phyloP scores from a whole-genome alignment of 1,284 basidiomycete genomes.

The Melanopsichium pennsylvanicum region DNA sequence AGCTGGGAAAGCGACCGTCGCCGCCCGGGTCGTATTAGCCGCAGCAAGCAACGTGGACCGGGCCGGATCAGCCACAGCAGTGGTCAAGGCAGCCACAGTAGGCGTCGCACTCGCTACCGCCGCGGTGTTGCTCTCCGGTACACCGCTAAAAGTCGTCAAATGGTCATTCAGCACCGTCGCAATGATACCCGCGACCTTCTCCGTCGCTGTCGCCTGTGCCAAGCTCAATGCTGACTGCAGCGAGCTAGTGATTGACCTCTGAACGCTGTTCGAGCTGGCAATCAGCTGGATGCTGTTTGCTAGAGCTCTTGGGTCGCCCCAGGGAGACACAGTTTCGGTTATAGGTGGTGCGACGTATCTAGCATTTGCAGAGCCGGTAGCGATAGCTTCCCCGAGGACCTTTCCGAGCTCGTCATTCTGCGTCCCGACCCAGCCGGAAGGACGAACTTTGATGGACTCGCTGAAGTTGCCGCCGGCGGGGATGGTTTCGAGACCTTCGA shows the following conservation, averaged over 20 bases:
- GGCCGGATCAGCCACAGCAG: background rate
- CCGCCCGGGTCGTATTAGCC: background rate
- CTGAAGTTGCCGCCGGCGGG: slow-evolving; percentile 40
- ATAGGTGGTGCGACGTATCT: slow-evolving; percentile 27
- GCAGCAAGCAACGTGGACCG: slow-evolving; percentile 1
- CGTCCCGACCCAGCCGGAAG: slow-evolving; percentile 24
- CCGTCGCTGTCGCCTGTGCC: slow-evolving; percentile 24
- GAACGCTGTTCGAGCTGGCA: slow-evolving; percentile 44
- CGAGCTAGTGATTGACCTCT: slow-evolving; percentile 28
- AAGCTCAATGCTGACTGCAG: slow-evolving; percentile 21
- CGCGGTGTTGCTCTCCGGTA: slow-evolving; percentile 1
- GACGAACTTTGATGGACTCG: slow-evolving; percentile 20
- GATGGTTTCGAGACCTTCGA: slow-evolving; percentile 47
- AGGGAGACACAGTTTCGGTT: slow-evolving; percentile 31
- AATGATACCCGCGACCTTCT: slow-evolving; percentile 20
- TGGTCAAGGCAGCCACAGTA: background rate
- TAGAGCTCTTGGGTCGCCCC: slow-evolving; percentile 41
- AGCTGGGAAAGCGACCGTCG: background rate
- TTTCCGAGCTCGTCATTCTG: slow-evolving; percentile 32
- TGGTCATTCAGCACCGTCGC: slow-evolving; percentile 23
- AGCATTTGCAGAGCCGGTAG: slow-evolving; percentile 11
- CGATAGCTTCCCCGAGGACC: slow-evolving; percentile 17
- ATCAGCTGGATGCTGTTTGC: slow-evolving; percentile 36
- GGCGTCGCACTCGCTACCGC: background rate
- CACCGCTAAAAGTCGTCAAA: slow-evolving; percentile 21